A percentile compares a stretch with the other conserved stretches of the same genome.
phyloP scores from a whole-genome alignment of 345 rosid genomes.

The Schrenkiella parvula region DNA sequence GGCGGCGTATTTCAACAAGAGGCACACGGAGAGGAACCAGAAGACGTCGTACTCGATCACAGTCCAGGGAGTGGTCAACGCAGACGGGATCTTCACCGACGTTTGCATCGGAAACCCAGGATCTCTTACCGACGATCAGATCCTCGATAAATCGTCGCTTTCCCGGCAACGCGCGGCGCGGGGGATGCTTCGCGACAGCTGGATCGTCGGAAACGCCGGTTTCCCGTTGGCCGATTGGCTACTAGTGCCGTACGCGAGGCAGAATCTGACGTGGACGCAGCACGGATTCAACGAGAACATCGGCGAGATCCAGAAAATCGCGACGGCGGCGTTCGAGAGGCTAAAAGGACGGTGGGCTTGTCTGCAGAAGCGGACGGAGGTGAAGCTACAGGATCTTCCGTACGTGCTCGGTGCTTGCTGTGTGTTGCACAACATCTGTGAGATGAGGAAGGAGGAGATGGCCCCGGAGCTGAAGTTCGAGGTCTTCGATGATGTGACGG shows the following conservation, averaged over 20 bases:
- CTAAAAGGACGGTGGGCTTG: constrained; percentile 76
- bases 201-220: constrained; percentile 63
- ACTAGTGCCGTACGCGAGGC: constrained; percentile 66
- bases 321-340: constrained; percentile 51
- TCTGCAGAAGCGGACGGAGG: constrained; percentile 75
- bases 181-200: constrained; percentile 54
- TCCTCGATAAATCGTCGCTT: constrained; percentile 66
- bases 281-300: constrained; percentile 65
- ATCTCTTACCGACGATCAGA: constrained; percentile 69
- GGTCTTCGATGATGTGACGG: constrained; percentile 58
- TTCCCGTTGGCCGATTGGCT: constrained; percentile 71
- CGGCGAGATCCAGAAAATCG: constrained; percentile 39
- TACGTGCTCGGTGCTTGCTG: constrained; percentile 85
- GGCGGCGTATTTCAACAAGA: constrained; percentile 67
- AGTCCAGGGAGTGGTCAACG: constrained; percentile 75
- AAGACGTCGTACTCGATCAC: constrained; percentile 81
- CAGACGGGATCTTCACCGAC: constrained; percentile 65
- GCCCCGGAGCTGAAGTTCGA: constrained; percentile 44
- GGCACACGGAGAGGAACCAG: constrained; percentile 81
- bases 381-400: constrained; percentile 74
- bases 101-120: constrained; percentile 87
- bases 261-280: constrained; percentile 76
- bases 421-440: constrained; percentile 75
- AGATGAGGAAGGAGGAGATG: constrained; percentile 62
- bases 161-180: constrained; percentile 50